These are phyloP conservation scores for Pichiaceae sp. DNA, from an alignment of 1,139 yeast genomes.

Conservation along the genomic window DNA sequence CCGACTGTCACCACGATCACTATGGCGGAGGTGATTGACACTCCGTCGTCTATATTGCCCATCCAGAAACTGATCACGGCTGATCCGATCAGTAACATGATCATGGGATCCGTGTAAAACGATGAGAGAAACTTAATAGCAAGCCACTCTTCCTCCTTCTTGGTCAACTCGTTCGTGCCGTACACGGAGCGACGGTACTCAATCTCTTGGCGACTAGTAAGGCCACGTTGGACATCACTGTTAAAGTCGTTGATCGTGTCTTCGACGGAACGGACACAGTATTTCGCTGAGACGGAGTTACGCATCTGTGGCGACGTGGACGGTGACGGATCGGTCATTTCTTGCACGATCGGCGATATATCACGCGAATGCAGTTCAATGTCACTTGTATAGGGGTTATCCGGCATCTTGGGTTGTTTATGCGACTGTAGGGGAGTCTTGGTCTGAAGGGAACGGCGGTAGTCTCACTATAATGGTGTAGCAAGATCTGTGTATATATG, in stretches of 20 bases:
- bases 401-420: conserved; percentile 12
- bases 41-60: conserved; percentile 92
- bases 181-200: conserved; percentile 60
- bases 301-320: conserved; percentile 12
- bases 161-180: conserved; percentile 67
- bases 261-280: conserved; percentile 48
- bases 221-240: conserved; percentile 53
- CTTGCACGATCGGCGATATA: neutral
- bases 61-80: conserved; percentile 77
- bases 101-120: conserved; percentile 84
- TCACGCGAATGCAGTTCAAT: neutral
- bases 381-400: conserved; percentile 11
- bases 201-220: conserved; percentile 61
- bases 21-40: conserved; percentile 82
- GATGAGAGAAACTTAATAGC: conserved; percentile 62
- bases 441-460: no score
- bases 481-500: no score
- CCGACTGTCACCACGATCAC: conserved; percentile 90
- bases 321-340: conserved; percentile 5
- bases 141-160: conserved; percentile 71
- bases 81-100: conserved; percentile 77
- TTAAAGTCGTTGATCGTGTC: conserved; percentile 55
- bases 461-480: no score
- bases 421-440: no score
- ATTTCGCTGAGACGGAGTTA: conserved; percentile 38